A percentile compares a stretch with the other conserved stretches of the same genome.
phyloP scores from a whole-genome alignment of 1,284 basidiomycete genomes.

The Spongispora temasekensis region DNA sequence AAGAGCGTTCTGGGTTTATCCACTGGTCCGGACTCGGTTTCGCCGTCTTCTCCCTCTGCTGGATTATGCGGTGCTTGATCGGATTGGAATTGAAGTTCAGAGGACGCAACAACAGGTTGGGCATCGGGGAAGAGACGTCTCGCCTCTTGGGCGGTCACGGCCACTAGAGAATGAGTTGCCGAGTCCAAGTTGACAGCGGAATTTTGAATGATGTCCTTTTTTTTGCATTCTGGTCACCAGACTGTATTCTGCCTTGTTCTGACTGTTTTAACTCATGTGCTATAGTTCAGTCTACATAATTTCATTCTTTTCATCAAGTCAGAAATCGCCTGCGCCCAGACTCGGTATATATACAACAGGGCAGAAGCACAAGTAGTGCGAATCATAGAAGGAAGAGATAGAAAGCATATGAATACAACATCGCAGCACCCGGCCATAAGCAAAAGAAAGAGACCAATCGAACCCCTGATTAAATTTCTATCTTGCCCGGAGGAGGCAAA shows the following conservation, averaged over 20 bases:
- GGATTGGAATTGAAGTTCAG: conserved; percentile 46
- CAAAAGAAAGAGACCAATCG: neutral
- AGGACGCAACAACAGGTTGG: conserved; percentile 35
- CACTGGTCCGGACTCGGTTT: conserved; percentile 89
- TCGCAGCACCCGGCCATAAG: conserved; percentile 8
- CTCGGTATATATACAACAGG: conserved; percentile 19
- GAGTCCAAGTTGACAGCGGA: neutral
- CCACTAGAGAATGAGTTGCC: conserved; percentile 13
- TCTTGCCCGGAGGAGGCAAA: conserved; percentile 27
- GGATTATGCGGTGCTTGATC: conserved; percentile 76
- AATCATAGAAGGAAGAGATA: conserved; percentile 9
- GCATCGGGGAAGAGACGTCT: conserved; percentile 36
- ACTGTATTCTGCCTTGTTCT: conserved; percentile 15
- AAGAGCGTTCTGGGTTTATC: conserved; percentile 61
- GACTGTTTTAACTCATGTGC: conserved; percentile 7
- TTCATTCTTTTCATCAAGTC: conserved; percentile 4
- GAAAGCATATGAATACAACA: conserved; percentile 16
- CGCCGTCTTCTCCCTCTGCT: conserved; percentile 82
- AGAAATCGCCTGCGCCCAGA: conserved; percentile 10
- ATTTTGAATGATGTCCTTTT: neutral
- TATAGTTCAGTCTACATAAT: conserved; percentile 22
- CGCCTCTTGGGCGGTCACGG: conserved; percentile 36
- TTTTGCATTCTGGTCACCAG: neutral
- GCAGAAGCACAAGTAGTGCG: conserved; percentile 3
- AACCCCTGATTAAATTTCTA: conserved; percentile 27